phyloP scores from a whole-genome alignment of 169 alveolate species.

The Eimeria praecox region DNA sequence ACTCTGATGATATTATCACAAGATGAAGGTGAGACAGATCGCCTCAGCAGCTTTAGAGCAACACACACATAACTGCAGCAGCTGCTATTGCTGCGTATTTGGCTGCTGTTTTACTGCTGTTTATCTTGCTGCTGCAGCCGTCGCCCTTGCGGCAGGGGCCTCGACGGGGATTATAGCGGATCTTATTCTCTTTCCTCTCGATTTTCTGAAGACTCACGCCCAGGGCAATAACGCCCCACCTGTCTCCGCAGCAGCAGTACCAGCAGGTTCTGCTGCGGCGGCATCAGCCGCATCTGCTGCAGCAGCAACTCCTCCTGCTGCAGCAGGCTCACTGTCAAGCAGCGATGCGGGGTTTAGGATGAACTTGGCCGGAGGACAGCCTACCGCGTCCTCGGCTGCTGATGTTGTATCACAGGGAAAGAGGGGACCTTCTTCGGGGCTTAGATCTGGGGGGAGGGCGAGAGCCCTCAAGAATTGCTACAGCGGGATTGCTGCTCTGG shows the following conservation, averaged over 20 bases:
- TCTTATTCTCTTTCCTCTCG: constrained; percentile 50
- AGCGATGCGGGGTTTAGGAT: not conserved
- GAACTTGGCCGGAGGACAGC: too few species aligned
- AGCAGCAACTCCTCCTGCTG: not conserved
- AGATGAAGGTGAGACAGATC: constrained; percentile 44
- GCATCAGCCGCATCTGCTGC: not conserved
- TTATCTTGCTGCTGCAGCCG: constrained; percentile 56
- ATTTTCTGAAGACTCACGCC: constrained; percentile 50
- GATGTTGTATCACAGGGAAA: not conserved
- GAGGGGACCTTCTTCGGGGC: not conserved
- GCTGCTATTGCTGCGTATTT: not conserved
- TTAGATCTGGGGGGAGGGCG: not conserved
- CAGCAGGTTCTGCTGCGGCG: constrained; percentile 1
- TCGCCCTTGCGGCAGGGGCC: constrained; percentile 77
- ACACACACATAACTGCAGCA: not conserved
- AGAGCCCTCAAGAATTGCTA: constrained; percentile 6
- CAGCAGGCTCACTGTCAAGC: not conserved
- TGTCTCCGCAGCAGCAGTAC: not conserved
- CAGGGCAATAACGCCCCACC: constrained; percentile 19
- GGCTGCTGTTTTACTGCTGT: not conserved
- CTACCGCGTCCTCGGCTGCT: not conserved
- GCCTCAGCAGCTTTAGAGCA: not conserved
- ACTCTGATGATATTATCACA: constrained; percentile 10
- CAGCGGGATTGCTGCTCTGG: constrained; percentile 61
- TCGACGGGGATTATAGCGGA: constrained; percentile 67